A percentile compares a stretch with the other conserved stretches of the same genome.
Conservation (phyloP, 169 alveolate species). For the Plasmodium billcollinsi region DNA sequence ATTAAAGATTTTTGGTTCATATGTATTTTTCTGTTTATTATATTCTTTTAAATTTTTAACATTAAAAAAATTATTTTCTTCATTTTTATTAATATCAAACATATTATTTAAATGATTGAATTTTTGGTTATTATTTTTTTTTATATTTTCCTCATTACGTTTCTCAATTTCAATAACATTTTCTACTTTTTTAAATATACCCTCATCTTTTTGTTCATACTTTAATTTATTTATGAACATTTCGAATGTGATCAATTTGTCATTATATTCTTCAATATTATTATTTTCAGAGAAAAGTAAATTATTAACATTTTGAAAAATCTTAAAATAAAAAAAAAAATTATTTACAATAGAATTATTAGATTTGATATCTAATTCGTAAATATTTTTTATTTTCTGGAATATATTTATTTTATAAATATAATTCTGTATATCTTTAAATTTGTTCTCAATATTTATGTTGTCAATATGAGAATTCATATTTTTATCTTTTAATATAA, state of each 20-base stretch:
- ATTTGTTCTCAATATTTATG: constrained; percentile 26
- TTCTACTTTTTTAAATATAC: neutral
- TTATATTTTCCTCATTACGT: neutral
- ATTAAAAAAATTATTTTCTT: neutral
- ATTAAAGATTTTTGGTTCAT: neutral
- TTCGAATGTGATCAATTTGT: constrained; percentile 9
- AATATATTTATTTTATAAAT: constrained; percentile 28
- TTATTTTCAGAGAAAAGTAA: constrained; percentile 16
- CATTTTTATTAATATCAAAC: neutral
- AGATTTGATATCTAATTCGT: constrained; percentile 21
- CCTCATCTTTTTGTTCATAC: neutral
- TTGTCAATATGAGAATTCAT: neutral
- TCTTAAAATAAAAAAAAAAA: constrained; percentile 13
- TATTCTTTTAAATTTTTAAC: neutral
- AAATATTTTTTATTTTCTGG: constrained; percentile 47
- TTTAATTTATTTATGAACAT: neutral
- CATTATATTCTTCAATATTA: neutral
- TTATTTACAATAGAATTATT: constrained; percentile 19
- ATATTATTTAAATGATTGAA: neutral
- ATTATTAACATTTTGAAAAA: constrained; percentile 13
- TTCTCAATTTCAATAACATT: neutral
- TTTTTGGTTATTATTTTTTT: neutral
- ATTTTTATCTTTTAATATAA: neutral
- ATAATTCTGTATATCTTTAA: constrained; percentile 3
- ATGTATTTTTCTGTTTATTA: too few species aligned